phyloP scores from a whole-genome alignment of 2,329 filamentous ascomycete genomes.

The Parascedosporium putredinis region DNA sequence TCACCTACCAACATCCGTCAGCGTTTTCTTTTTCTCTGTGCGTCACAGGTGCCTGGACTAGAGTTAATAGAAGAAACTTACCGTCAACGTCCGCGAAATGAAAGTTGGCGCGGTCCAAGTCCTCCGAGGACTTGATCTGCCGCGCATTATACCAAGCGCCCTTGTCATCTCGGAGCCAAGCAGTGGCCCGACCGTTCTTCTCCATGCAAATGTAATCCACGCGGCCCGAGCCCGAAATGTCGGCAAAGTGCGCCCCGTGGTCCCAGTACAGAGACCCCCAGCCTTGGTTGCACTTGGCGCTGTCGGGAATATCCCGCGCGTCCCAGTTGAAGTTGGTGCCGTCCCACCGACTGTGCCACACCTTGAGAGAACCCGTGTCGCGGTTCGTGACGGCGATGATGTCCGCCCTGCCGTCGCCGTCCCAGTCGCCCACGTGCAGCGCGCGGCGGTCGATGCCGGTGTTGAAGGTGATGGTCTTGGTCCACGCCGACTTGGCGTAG shows the following conservation, averaged over 20 bases:
- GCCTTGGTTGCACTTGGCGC: conserved; percentile 15
- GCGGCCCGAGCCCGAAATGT: conserved; percentile 18
- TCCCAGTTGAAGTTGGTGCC: conserved; percentile 1
- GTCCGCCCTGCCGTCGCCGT: conserved; percentile 25
- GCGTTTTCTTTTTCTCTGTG: too few relatives aligned
- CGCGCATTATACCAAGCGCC: conserved; percentile 12
- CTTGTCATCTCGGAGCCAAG: conserved; percentile 15
- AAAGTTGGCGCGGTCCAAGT: conserved; percentile 24
- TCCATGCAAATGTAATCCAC: conserved; percentile 24
- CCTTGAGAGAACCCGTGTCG: neutral
- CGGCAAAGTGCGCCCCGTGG: conserved; percentile 20
- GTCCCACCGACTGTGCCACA: neutral
- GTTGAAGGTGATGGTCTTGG: neutral
- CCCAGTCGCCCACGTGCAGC: conserved; percentile 25
- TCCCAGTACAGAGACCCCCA: conserved; percentile 18
- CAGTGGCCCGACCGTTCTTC: conserved; percentile 15
- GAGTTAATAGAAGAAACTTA: conserved; percentile 11
- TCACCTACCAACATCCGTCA: too few relatives aligned
- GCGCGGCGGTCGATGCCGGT: conserved; percentile 14
- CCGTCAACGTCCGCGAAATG: conserved; percentile 28
- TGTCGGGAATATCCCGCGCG: neutral
- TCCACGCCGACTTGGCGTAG: neutral
- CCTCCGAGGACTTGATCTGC: conserved; percentile 20
- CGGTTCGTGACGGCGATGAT: conserved; percentile 11
- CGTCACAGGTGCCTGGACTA: too few relatives aligned